A percentile compares a stretch with the other conserved stretches of the same genome.
These are phyloP conservation scores for Talaromyces nanjingensis DNA, from an alignment of 495 filamentous ascomycete species.

Conservation along the genomic window DNA sequence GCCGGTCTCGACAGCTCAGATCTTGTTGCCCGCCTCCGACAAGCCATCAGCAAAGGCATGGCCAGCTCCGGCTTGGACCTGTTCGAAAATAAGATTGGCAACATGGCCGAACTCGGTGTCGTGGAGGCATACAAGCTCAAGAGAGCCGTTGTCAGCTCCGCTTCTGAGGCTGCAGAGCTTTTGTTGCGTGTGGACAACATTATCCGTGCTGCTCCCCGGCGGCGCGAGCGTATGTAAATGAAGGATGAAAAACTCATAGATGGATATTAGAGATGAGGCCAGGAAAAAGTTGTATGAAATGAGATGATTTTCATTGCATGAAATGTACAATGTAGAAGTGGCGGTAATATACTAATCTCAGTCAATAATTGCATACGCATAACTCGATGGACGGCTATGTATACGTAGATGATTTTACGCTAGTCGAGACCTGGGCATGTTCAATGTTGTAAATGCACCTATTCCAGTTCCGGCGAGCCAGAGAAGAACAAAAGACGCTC, in stretches of 20 bases:
- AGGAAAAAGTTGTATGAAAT: slow-evolving; percentile 4
- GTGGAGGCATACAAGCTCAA: slow-evolving; percentile 99
- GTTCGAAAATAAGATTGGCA: slow-evolving; percentile 81
- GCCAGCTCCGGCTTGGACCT: slow-evolving; percentile 86
- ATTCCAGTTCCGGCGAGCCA: too few relatives aligned
- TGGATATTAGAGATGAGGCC: not conserved
- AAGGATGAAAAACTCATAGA: not conserved
- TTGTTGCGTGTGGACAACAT: slow-evolving; percentile 83
- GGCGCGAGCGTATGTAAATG: slow-evolving; percentile 62
- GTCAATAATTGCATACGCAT: not conserved
- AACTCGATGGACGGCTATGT: not conserved
- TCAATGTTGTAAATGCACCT: too few relatives aligned
- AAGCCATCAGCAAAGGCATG: slow-evolving; percentile 91
- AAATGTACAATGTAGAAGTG: slow-evolving; percentile 1
- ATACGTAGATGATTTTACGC: too few relatives aligned
- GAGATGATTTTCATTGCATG: not conserved
- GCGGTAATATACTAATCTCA: not conserved
- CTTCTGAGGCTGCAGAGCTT: slow-evolving; percentile 91
- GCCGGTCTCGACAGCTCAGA: slow-evolving; percentile 93
- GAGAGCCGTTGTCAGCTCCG: slow-evolving; percentile 89
- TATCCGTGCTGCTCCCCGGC: slow-evolving; percentile 70
- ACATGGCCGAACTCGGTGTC: slow-evolving; percentile 96
- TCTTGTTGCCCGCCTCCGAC: slow-evolving; percentile 81
- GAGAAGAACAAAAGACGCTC: too few relatives aligned
- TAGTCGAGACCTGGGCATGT: too few relatives aligned